phyloP scores from a whole-genome alignment of 192 early-diverging fungal species.

The Cetraspora pellucida region DNA sequence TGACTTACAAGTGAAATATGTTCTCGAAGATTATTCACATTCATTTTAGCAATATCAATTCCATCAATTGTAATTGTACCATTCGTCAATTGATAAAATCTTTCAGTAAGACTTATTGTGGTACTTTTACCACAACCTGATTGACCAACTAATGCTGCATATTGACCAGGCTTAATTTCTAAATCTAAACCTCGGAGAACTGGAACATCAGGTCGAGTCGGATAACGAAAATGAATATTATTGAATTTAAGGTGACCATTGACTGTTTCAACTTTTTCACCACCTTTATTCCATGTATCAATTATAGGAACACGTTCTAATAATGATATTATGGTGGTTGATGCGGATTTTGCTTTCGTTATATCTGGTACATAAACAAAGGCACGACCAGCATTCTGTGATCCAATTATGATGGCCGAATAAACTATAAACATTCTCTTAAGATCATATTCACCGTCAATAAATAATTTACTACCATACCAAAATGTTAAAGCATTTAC shows the following conservation, averaged over 20 bases:
- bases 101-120: conserved; percentile 60
- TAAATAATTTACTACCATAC: conserved; percentile 41
- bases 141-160: conserved; percentile 77
- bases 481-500: conserved; percentile 53
- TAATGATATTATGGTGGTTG: conserved; percentile 51
- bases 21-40: conserved; percentile 45
- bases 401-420: conserved; percentile 40
- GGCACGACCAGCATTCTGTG: conserved; percentile 51
- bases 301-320: conserved; percentile 53
- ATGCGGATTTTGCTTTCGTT: conserved; percentile 59
- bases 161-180: conserved; percentile 60
- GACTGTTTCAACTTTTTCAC: conserved; percentile 40
- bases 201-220: conserved; percentile 60
- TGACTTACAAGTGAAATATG: too few species aligned
- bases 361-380: conserved; percentile 54
- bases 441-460: conserved; percentile 27
- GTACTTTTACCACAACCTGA: conserved; percentile 75
- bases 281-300: conserved; percentile 39
- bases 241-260: conserved; percentile 39
- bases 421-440: conserved; percentile 39
- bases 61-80: conserved; percentile 48
- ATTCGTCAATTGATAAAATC: conserved; percentile 54
- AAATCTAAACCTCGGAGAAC: conserved; percentile 61
- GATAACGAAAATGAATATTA: conserved; percentile 56
- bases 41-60: conserved; percentile 48